Evolutionary conservation across 2,329 filamentous ascomycete species (phyloP).

Genomic region (Fusarium coicis): DNA sequence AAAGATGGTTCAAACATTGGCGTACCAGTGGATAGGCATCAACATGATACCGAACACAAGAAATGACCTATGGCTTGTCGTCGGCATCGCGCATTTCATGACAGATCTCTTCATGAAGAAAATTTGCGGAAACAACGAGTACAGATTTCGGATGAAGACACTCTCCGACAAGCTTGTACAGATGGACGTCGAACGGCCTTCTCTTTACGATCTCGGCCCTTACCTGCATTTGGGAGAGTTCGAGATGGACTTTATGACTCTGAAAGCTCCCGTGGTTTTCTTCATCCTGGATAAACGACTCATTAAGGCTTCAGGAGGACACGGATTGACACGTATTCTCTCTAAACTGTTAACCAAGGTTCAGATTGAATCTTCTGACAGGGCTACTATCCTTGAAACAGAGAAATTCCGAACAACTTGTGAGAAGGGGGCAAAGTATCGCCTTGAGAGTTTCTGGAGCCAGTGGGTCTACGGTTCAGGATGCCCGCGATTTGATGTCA

Average conservation of each 20-base stretch:
- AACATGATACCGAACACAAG: conserved; percentile 87
- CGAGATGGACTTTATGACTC: conserved; percentile 88
- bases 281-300: conserved; percentile 94
- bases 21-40: conserved; percentile 94
- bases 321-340: conserved; percentile 86
- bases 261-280: conserved; percentile 91
- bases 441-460: conserved; percentile 89
- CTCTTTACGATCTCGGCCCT: conserved; percentile 82
- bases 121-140: conserved; percentile 94
- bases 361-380: conserved; percentile 69
- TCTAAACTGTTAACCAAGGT: conserved; percentile 87
- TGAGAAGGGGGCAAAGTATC: conserved; percentile 88
- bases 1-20: conserved; percentile 82
- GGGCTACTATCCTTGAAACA: conserved; percentile 78
- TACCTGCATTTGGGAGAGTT: conserved; percentile 82
- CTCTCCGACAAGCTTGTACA: conserved; percentile 85
- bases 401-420: conserved; percentile 84
- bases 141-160: conserved; percentile 88
- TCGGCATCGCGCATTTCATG: conserved; percentile 94
- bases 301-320: conserved; percentile 82
- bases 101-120: conserved; percentile 91
- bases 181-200: conserved; percentile 83
- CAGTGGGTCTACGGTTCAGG: conserved; percentile 93
- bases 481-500: conserved; percentile 87
- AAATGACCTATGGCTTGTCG: conserved; percentile 86